Percentiles rank a stretch among this genome's conserved stretches.
phyloP scores from a whole-genome alignment of 2,329 filamentous ascomycete species.

The Trichoderma breve region DNA sequence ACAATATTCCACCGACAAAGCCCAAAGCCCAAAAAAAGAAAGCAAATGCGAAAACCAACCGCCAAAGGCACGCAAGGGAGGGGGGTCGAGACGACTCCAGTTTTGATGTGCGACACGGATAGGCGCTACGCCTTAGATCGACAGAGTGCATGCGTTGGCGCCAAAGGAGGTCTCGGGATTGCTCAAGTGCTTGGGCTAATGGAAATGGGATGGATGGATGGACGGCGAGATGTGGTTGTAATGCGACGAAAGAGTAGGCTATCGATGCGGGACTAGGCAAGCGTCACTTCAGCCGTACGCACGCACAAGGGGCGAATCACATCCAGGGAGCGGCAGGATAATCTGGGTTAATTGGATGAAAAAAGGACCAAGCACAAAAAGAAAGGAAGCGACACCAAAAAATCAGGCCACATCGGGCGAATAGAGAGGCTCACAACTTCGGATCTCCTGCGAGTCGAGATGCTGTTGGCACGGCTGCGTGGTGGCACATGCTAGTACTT shows the following conservation, averaged over 20 bases:
- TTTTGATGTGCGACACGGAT: constrained; percentile 18
- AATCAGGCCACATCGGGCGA: constrained; percentile 15
- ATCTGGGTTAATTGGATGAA: constrained; percentile 1
- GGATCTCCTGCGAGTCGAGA: neutral
- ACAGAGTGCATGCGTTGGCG: constrained; percentile 19
- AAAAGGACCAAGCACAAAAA: neutral
- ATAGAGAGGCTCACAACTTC: neutral
- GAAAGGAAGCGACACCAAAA: neutral
- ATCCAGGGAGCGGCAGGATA: neutral
- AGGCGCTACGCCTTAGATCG: constrained; percentile 17
- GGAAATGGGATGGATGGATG: constrained; percentile 7
- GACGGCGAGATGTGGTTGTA: neutral
- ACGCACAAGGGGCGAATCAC: constrained; percentile 7
- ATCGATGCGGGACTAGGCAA: constrained; percentile 9
- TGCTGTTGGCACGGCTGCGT: neutral
- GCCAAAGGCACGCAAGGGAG: neutral
- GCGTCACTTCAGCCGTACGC: constrained; percentile 9
- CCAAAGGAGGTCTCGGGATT: constrained; percentile 16
- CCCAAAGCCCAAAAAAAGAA: neutral
- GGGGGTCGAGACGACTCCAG: constrained; percentile 12
- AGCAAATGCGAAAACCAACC: neutral
- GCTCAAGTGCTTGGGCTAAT: constrained; percentile 1
- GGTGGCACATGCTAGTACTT: neutral
- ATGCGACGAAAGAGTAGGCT: neutral
- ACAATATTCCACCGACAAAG: neutral